A percentile compares a stretch with the other conserved stretches of the same genome.
These are phyloP conservation scores for Krasilnikovozyma curviuscula DNA, from an alignment of 768 basidiomycete species.

Conservation along the genomic window DNA sequence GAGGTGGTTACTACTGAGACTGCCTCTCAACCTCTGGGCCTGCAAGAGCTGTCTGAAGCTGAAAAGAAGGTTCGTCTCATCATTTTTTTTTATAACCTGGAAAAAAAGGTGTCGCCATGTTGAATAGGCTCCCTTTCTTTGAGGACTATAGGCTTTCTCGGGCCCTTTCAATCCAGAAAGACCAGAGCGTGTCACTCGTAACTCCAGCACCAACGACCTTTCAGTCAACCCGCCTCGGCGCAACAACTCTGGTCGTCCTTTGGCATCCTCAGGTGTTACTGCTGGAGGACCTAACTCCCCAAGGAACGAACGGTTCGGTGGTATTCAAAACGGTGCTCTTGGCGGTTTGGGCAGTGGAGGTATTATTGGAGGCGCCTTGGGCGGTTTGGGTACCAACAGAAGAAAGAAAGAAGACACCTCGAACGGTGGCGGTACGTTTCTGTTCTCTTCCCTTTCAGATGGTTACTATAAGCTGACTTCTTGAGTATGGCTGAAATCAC, in stretches of 20 bases:
- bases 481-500: not conserved
- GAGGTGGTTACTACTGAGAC: conserved; percentile 68
- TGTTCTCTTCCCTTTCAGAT: not conserved
- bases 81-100: too few relatives aligned
- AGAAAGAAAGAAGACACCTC: not conserved
- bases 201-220: not conserved
- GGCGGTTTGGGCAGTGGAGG: conserved; percentile 5
- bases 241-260: not conserved
- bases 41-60: conserved; percentile 1
- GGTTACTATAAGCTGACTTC: not conserved
- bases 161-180: conserved; percentile 10
- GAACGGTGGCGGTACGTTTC: not conserved
- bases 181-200: not conserved
- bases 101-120: too few relatives aligned
- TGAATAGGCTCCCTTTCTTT: too few relatives aligned
- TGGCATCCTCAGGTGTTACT: not conserved
- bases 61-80: conserved; percentile 5
- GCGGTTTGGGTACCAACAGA: not conserved
- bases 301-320: conserved; percentile 8
- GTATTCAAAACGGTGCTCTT: conserved; percentile 10
- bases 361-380: not conserved
- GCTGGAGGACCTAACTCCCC: conserved; percentile 5
- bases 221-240: not conserved
- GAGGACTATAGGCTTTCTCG: conserved; percentile 1
- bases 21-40: conserved; percentile 44